Evolutionary conservation across 2,329 filamentous ascomycete genomes (phyloP).

Genomic region (Talaromyces sp.): DNA sequence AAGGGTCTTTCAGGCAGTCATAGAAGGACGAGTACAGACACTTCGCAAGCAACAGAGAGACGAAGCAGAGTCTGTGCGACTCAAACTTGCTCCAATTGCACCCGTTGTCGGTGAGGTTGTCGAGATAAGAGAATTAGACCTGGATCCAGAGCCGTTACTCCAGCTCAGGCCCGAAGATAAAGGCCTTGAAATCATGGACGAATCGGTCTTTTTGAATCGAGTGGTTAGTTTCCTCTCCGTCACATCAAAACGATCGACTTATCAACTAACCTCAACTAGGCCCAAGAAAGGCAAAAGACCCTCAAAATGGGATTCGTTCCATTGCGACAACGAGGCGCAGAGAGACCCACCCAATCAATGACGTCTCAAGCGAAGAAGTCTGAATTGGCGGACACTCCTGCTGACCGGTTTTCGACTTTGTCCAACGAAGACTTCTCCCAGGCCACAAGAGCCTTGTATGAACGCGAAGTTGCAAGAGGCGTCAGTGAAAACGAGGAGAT

Average conservation of each 20-base stretch:
- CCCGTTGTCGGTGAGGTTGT: slow-evolving; percentile 38
- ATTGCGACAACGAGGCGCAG: slow-evolving; percentile 43
- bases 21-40: slow-evolving; percentile 61
- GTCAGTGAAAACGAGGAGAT: slow-evolving; percentile 93
- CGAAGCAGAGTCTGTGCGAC: slow-evolving; percentile 55
- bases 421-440: slow-evolving; percentile 77
- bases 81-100: slow-evolving; percentile 50
- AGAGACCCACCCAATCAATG: slow-evolving; percentile 30
- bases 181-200: slow-evolving; percentile 52
- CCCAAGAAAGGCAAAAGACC: slow-evolving; percentile 55
- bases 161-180: slow-evolving; percentile 63
- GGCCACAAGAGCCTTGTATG: slow-evolving; percentile 81
- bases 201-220: slow-evolving; percentile 54
- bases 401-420: slow-evolving; percentile 63
- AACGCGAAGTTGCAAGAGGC: slow-evolving; percentile 85
- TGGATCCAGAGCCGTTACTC: slow-evolving; percentile 63
- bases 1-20: slow-evolving; percentile 70
- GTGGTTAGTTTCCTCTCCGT: slow-evolving; percentile 39
- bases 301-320: slow-evolving; percentile 65
- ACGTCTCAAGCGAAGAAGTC: slow-evolving; percentile 34
- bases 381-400: slow-evolving; percentile 48
- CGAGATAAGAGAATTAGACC: slow-evolving; percentile 22
- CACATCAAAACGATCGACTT: slow-evolving; percentile 6
- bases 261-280: slow-evolving; percentile 26
- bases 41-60: slow-evolving; percentile 63